Evolutionary conservation across 192 early-diverging fungal species (phyloP), one percentile per base, ranked within the genome.

Genomic region (Umbelopsis sp.): DNA sequence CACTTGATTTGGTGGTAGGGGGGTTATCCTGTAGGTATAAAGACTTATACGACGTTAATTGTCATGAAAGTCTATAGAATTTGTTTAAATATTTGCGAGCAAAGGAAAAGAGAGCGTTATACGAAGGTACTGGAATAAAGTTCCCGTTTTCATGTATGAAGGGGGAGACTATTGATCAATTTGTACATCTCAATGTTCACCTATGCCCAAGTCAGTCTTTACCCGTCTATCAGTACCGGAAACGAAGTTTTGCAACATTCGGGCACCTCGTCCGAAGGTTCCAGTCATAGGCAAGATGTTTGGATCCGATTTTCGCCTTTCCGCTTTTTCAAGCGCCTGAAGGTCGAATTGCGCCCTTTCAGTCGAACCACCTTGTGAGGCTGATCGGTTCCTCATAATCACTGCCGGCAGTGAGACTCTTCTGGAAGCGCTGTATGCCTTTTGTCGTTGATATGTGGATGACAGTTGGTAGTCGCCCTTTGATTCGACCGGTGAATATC

Each of bases 401-500:
- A 53, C 51, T 53, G 51, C 51, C 30, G 55, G 55, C 55, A 61
- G 30, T 61, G 55, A 61, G 12, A 61, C 30, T 61, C 55, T 23
- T 35, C 33, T 61, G 11, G 27, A 15, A 4, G 30, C 18, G 25
- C 27, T 61, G 13, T 61, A 30, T 35, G 27, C 16, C 25, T 61
- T 61, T 15, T 21, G 45, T 27, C 37, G 67, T 12, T 20, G 72
- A 68, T 11, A 45, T 4, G 33, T 53, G 66, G 49, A 58, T 20
- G 53, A 7, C 13, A 20, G 25, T 18, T 37, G 25, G 21, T 18
- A 16, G 44, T 70, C 69, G 25, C 41, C 20, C 3, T 66, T 66
- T 21, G 25, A 46, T 46, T 74, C 52, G 3, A 74, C 72, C 15
- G 72, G 72, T n/a, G 72, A 67, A n/a, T 74, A 74, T 13, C 47